phyloP scores from a whole-genome alignment of 495 filamentous ascomycete genomes.

The Podospora comata region DNA sequence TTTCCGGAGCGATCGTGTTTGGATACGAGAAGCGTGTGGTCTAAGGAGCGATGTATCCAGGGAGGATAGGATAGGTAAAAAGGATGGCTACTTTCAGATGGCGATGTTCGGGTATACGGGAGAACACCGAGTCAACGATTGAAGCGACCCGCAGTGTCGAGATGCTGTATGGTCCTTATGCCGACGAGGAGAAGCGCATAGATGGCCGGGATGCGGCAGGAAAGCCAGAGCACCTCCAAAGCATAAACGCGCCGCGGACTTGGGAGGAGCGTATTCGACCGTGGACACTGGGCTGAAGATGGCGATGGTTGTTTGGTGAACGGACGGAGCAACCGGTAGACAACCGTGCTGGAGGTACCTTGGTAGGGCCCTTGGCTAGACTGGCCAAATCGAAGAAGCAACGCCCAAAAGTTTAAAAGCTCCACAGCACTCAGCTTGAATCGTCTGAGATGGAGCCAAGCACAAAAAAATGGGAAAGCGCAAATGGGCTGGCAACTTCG shows the following conservation, averaged over 20 bases:
- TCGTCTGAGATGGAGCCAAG: not conserved
- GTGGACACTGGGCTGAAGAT: too few species aligned
- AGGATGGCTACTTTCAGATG: not conserved
- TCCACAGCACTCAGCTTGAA: not conserved
- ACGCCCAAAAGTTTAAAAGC: not conserved
- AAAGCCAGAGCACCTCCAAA: not conserved
- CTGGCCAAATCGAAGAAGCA: not conserved
- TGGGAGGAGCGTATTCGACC: not conserved
- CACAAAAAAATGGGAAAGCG: not conserved
- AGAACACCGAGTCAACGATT: not conserved
- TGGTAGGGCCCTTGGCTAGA: not conserved
- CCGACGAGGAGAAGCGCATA: not conserved
- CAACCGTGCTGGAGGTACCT: not conserved
- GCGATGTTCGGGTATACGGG: not conserved
- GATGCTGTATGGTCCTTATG: not conserved
- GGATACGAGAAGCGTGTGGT: not conserved
- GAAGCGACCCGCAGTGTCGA: not conserved
- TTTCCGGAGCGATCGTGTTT: not conserved
- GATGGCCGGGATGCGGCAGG: not conserved
- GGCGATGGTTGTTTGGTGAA: not conserved
- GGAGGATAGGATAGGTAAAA: not conserved
- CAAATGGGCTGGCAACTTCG: not conserved
- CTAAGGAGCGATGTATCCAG: not conserved
- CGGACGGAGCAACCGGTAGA: not conserved
- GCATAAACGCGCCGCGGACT: not conserved